A percentile compares a stretch with the other conserved stretches of the same genome.
These are phyloP conservation scores for Toxoplasma gondii DNA, from an alignment of 169 alveolate genomes.

Conservation along the genomic window DNA sequence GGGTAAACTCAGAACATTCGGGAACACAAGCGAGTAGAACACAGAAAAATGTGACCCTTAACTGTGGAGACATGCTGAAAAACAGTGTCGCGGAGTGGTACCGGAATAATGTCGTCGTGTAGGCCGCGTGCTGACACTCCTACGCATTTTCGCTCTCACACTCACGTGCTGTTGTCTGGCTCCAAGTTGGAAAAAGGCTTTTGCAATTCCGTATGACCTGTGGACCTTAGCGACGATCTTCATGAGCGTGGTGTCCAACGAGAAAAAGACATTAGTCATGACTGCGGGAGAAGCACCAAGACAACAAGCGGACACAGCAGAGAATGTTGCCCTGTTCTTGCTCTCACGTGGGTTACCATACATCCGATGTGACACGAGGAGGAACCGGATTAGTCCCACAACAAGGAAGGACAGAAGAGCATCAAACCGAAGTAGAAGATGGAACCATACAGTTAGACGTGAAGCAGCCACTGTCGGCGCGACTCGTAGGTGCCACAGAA, in stretches of 20 bases:
- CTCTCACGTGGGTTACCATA: neutral
- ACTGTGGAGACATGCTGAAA: too few relatives aligned
- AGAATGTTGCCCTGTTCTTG: too few relatives aligned
- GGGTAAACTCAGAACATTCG: too few relatives aligned
- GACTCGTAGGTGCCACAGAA: too few relatives aligned
- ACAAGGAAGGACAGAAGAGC: neutral
- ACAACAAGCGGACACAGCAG: neutral
- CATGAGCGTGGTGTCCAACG: conserved; percentile 36
- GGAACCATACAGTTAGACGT: too few relatives aligned
- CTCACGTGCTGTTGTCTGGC: neutral
- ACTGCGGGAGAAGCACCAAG: conserved; percentile 12
- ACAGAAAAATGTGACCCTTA: too few relatives aligned
- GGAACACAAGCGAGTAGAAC: too few relatives aligned
- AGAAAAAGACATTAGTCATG: neutral
- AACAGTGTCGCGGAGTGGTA: too few relatives aligned
- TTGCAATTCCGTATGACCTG: conserved; percentile 5
- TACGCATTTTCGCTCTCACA: neutral
- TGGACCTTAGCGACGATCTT: conserved; percentile 1
- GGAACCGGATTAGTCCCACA: neutral
- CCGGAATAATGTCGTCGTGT: too few relatives aligned
- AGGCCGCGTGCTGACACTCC: too few relatives aligned
- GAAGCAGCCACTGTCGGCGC: too few relatives aligned
- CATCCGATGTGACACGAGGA: neutral
- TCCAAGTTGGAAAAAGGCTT: conserved; percentile 15
- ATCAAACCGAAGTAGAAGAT: too few relatives aligned